Percentiles rank a stretch among this genome's conserved stretches.
Conservation (phyloP, 1,139 yeast genomes). For the Eremothecium cymbalariae region DNA sequence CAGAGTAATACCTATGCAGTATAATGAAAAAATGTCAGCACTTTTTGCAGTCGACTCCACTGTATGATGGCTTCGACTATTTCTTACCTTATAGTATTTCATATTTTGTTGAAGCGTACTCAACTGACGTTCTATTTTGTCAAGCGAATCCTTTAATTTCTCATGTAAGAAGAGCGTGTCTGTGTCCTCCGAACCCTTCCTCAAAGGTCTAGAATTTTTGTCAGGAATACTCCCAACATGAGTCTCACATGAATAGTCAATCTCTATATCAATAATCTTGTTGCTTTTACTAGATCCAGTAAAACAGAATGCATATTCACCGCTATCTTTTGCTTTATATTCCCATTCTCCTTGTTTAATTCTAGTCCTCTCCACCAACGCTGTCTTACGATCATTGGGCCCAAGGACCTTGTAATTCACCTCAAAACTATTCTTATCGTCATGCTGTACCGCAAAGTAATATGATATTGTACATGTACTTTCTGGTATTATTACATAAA, state of each 20-base stretch:
- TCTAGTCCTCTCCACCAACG: conserved; percentile 51
- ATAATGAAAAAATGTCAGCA: conserved; percentile 73
- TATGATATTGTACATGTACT: conserved; percentile 62
- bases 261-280: conserved; percentile 83
- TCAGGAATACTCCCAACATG: conserved; percentile 32
- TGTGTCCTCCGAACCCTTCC: conserved; percentile 50
- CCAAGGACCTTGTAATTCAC: conserved; percentile 68
- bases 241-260: conserved; percentile 36
- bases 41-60: conserved; percentile 84
- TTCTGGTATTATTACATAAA: conserved; percentile 61
- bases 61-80: conserved; percentile 83
- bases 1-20: conserved; percentile 74
- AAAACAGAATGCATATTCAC: conserved; percentile 93
- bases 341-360: conserved; percentile 83
- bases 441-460: conserved; percentile 88
- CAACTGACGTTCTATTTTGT: conserved; percentile 59
- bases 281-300: conserved; percentile 81
- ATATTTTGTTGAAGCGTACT: conserved; percentile 56
- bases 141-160: conserved; percentile 37
- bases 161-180: too few relatives aligned
- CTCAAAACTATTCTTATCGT: conserved; percentile 64
- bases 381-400: conserved; percentile 47
- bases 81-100: conserved; percentile 86
- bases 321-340: conserved; percentile 57
- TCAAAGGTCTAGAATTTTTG: conserved; percentile 36